Conservation (phyloP, 1,139 yeast species). For the Debaryomyces fabryi region DNA sequence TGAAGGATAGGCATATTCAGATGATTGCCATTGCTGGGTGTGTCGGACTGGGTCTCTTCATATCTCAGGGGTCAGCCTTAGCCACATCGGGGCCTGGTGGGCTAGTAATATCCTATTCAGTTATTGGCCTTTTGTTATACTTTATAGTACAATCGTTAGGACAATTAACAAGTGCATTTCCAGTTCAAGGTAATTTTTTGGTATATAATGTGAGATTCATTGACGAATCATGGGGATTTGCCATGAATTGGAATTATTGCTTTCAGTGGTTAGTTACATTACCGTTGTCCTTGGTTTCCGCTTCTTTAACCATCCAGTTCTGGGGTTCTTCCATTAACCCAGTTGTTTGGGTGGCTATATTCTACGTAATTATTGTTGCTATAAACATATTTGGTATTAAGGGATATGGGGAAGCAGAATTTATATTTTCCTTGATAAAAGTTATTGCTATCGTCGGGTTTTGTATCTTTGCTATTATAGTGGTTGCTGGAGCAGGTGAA, state of each 20-base stretch:
- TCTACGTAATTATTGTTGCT: slow-evolving; percentile 37
- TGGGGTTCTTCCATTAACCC: slow-evolving; percentile 43
- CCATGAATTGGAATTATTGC: slow-evolving; percentile 35
- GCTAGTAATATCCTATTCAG: slow-evolving; percentile 56
- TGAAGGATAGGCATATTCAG: slow-evolving; percentile 23
- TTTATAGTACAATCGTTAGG: slow-evolving; percentile 62
- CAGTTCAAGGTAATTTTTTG: slow-evolving; percentile 57
- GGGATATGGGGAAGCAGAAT: slow-evolving; percentile 52
- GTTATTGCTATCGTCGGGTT: slow-evolving; percentile 49
- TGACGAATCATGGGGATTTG: slow-evolving; percentile 35
- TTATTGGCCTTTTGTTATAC: slow-evolving; percentile 59
- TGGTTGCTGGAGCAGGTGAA: slow-evolving; percentile 47
- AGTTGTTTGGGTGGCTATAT: slow-evolving; percentile 48
- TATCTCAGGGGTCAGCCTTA: slow-evolving; percentile 29
- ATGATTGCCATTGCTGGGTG: slow-evolving; percentile 30
- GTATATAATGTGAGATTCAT: slow-evolving; percentile 33
- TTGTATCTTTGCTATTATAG: slow-evolving; percentile 40
- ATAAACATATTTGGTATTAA: slow-evolving; percentile 48
- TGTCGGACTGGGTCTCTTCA: slow-evolving; percentile 29
- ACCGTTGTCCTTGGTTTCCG: slow-evolving; percentile 49
- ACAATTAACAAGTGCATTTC: slow-evolving; percentile 65
- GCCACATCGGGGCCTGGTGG: slow-evolving; percentile 57
- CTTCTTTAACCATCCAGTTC: slow-evolving; percentile 44
- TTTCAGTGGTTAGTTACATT: slow-evolving; percentile 42
- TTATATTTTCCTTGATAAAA: slow-evolving; percentile 41